Conservation (phyloP, 495 filamentous ascomycete genomes). For the Daldinia decipiens region DNA sequence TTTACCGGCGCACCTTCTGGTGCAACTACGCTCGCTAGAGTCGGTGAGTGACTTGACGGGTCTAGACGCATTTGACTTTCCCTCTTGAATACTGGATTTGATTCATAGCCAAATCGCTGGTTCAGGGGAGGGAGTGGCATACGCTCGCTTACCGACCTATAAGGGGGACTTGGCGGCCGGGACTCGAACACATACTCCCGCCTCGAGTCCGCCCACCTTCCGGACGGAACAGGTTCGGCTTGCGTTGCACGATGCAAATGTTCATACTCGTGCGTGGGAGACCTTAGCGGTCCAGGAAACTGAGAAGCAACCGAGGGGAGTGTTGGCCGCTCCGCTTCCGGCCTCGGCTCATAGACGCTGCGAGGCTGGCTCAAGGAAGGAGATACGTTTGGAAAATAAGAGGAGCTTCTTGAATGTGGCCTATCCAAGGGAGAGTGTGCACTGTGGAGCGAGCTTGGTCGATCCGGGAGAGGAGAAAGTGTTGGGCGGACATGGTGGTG, state of each 20-base stretch:
- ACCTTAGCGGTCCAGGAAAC: conserved; percentile 56
- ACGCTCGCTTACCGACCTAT: conserved; percentile 39
- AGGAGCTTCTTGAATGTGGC: conserved; percentile 56
- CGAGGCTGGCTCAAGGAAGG: conserved; percentile 52
- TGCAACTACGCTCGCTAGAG: conserved; percentile 52
- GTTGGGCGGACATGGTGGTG: conserved; percentile 51
- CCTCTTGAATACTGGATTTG: conserved; percentile 38
- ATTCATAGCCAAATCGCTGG: conserved; percentile 39
- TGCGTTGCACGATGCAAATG: conserved; percentile 39
- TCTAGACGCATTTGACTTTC: conserved; percentile 34
- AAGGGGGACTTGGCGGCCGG: conserved; percentile 41
- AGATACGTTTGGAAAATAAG: conserved; percentile 57
- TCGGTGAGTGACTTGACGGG: conserved; percentile 49
- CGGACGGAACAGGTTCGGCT: conserved; percentile 25
- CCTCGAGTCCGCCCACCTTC: conserved; percentile 48
- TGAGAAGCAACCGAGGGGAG: conserved; percentile 54
- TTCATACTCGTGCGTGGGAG: conserved; percentile 51
- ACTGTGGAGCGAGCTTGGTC: conserved; percentile 50
- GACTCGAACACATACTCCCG: conserved; percentile 49
- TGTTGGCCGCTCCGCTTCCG: conserved; percentile 50
- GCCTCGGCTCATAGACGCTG: conserved; percentile 53
- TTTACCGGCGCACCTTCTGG: conserved; percentile 59
- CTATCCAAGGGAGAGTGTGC: conserved; percentile 58
- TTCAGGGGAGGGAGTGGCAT: conserved; percentile 44
- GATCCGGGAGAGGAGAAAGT: conserved; percentile 58